Conservation (phyloP, 352 stramenopile species). For the Pythium vanterpoolii region DNA sequence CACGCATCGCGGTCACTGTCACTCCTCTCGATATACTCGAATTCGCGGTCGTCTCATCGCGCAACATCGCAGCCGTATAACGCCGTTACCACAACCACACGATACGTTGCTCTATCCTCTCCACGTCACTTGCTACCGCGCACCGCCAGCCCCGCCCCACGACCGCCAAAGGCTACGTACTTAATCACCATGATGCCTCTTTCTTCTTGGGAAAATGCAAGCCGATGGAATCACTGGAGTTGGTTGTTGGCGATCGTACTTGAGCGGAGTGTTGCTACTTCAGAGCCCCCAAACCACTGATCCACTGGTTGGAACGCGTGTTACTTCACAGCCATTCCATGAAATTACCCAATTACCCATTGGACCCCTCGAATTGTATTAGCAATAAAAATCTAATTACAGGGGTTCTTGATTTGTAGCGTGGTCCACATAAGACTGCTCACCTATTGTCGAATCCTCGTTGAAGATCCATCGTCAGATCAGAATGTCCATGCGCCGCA, state of each 20-base stretch:
- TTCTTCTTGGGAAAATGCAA: slow-evolving; percentile 89
- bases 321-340: slow-evolving; percentile 33
- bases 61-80: not conserved
- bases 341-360: slow-evolving; percentile 25
- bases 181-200: slow-evolving; percentile 90
- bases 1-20: not conserved
- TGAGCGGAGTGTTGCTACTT: slow-evolving; percentile 42
- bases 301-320: slow-evolving; percentile 82
- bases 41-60: slow-evolving; percentile 2
- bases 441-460: not conserved
- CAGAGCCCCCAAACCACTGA: slow-evolving; percentile 39
- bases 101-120: not conserved
- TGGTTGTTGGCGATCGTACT: slow-evolving; percentile 25
- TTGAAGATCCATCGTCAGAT: not conserved
- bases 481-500: not conserved
- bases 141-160: not conserved
- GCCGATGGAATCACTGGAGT: slow-evolving; percentile 62
- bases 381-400: not conserved
- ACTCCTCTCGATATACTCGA: not conserved
- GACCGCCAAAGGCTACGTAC: slow-evolving; percentile 44
- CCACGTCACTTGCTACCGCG: not conserved
- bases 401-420: slow-evolving; percentile 8
- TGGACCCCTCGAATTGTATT: not conserved
- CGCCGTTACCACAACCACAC: not conserved
- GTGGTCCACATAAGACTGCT: slow-evolving; percentile 17